Base-by-base conservation (phyloP, 371 early-diverging fungal species). In the Sporodiniella umbellata region DNA sequence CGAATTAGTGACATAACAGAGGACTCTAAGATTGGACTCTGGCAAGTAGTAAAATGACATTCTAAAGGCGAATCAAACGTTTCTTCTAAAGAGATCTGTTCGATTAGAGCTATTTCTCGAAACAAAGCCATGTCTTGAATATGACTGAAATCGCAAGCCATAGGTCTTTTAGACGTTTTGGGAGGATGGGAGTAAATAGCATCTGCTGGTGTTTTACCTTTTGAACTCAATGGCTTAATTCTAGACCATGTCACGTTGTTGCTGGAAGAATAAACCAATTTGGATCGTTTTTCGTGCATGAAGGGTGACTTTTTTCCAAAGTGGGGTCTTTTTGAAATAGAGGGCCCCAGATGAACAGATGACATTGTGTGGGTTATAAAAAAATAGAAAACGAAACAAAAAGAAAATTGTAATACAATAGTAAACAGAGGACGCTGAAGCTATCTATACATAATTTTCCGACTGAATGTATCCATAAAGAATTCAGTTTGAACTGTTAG, bases 301-400 rank as follows among this genome's bases (percentile, higher is more conserved):
- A 28, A 28, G 12, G 33, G 30, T 28, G 30, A 28, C 10, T 28
- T 28, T 28, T 28, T 28, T 28, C 7, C 30, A 28, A n/a, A n/a
- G n/a, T n/a, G 33, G 8, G 33, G 18, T 33, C 33, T 33, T 21
- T 46, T 33, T 10, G 33, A 26, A 19, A 12, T 46, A 19, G 33
- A 21, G 4, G 30, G 21, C 18, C 12, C 21, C 6, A 46, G n/a
- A 15, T 46, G 33, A 19, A 46, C 19, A 12, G 47, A 46, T 12
- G 47, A 46, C 47, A 46, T 46, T 28, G 30, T 28, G 4, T 28
- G 30, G n/a, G n/a, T n/a, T n/a, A n/a, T n/a, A n/a, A n/a, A n/a
- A 28, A 28, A 28, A 10, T 28, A 28, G 10, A 28, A 28, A 28
- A 28, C 4, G 10, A 28, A 28, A 28, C 4, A 28, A 28, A 28